Evolutionary conservation across 768 basidiomycete genomes (phyloP), one percentile per base, ranked within the genome.

Genomic region (Pholiota molesta): DNA sequence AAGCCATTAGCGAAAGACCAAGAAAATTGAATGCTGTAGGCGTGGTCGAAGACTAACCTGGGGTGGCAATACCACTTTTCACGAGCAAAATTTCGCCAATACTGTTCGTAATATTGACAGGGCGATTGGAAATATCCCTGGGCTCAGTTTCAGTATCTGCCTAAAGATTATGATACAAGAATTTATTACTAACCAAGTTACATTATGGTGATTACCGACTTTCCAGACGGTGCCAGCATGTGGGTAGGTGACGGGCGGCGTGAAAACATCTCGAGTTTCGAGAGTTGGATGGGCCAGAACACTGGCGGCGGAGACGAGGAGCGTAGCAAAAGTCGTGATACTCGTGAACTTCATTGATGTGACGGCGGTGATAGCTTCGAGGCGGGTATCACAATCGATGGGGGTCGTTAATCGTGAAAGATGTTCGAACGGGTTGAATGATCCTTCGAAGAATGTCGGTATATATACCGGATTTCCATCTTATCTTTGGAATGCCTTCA

Each of bases 91-190:
- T 75, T 59, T 52, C 28, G 33, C 85, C 85, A 3, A 60, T 33
- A 42, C 69, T 67, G 67, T 85, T 86, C 21, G 84, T 85, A 64
- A 86, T 81, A 59, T 84, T 69, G 4, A 61, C 59, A 0, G 84
- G 85, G 29, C 75, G 59, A 57, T 70, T 64, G 19, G 80, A 75
- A 7, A 70, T 74, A 62, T 84, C 71, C 80, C 80, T 80, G 63
- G 35, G 21, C 14, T 6, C 4, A 5, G 52, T 52, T n/a, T 49
- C n/a, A 23, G 26, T 16, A 23, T 28, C 40, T 52, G 63, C 29
- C 37, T 52, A 56, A 42, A 31, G 31, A 31, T 31, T 31, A 31
- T 31, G 9, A 31, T 7, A 31, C 31, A 31, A 7, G 31, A 31
- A 26, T 26, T 26, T 4, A 26, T 26, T 26, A 26, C 31, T 31